phyloP scores from a whole-genome alignment of 1,284 basidiomycete genomes.

The Veloboletus limbatus region DNA sequence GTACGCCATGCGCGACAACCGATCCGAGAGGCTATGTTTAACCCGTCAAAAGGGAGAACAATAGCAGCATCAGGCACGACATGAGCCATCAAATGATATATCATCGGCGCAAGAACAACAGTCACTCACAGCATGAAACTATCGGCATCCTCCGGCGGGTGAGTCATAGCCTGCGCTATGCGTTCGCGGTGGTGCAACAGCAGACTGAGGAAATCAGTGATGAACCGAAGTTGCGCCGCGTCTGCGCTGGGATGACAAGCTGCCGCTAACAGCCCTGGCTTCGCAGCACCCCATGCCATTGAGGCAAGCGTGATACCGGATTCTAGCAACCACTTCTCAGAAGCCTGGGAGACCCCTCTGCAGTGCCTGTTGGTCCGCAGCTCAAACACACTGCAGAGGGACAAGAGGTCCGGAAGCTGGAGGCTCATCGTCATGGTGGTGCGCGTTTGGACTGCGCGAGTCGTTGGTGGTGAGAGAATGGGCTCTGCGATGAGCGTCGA shows the following conservation, averaged over 20 bases:
- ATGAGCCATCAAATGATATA: conserved; percentile 13
- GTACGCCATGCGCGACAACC: conserved; percentile 25
- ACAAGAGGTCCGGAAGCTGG: conserved; percentile 57
- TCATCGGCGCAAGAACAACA: neutral
- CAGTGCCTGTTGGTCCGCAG: conserved; percentile 54
- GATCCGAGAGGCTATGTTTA: conserved; percentile 25
- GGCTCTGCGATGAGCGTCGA: neutral
- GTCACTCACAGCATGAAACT: conserved; percentile 24
- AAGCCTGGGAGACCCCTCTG: conserved; percentile 41
- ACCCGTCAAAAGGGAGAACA: neutral
- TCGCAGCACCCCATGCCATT: conserved; percentile 36
- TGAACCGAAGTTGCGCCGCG: conserved; percentile 48
- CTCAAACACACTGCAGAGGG: conserved; percentile 44
- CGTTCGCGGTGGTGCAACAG: conserved; percentile 35
- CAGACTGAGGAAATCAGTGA: conserved; percentile 49
- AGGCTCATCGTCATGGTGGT: conserved; percentile 38
- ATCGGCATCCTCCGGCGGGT: conserved; percentile 6
- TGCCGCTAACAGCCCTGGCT: conserved; percentile 52
- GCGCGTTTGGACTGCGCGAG: neutral
- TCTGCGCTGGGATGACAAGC: conserved; percentile 59
- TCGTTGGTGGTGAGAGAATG: conserved; percentile 1
- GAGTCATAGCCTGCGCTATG: neutral
- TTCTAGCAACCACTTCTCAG: conserved; percentile 44
- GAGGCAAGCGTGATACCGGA: conserved; percentile 21
- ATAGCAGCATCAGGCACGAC: conserved; percentile 3